These are phyloP conservation scores for Penicillium cinerascens DNA, from an alignment of 495 filamentous ascomycete genomes.

Conservation along the genomic window DNA sequence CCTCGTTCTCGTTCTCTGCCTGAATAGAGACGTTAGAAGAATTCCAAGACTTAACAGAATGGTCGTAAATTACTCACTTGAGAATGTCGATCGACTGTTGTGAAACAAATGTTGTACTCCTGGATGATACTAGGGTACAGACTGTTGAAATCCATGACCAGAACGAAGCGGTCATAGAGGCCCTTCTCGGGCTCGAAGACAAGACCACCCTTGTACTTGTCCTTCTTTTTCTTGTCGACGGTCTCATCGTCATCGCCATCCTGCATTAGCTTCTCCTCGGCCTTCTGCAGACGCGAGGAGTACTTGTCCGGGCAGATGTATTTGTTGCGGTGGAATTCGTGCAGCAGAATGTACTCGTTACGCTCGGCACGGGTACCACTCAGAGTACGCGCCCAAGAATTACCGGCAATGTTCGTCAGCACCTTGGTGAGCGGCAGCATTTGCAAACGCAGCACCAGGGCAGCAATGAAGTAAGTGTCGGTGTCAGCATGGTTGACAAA, in stretches of 20 bases:
- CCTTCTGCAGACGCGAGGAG: slow-evolving; percentile 65
- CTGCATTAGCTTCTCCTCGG: slow-evolving; percentile 59
- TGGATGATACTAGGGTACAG: slow-evolving; percentile 98
- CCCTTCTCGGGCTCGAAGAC: slow-evolving; percentile 98
- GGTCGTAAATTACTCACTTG: slow-evolving; percentile 43
- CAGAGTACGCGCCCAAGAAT: slow-evolving; percentile 95
- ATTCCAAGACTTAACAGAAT: background rate
- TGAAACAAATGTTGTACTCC: slow-evolving; percentile 99
- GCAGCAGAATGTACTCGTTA: slow-evolving; percentile 98
- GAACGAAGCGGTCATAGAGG: slow-evolving; percentile 91
- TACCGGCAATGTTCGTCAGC: slow-evolving; percentile 92
- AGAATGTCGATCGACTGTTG: slow-evolving; percentile 77
- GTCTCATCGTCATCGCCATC: slow-evolving; percentile 67
- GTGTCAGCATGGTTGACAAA: slow-evolving; percentile 89
- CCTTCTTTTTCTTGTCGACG: slow-evolving; percentile 94
- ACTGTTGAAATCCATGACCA: slow-evolving; percentile 99
- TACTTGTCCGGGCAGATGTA: slow-evolving; percentile 96
- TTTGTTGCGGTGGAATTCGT: slow-evolving; percentile 93
- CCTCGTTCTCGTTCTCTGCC: slow-evolving; percentile 71
- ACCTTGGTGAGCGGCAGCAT: slow-evolving; percentile 93
- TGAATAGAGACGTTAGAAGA: slow-evolving; percentile 28
- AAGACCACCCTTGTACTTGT: slow-evolving; percentile 97
- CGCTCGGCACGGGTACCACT: slow-evolving; percentile 94
- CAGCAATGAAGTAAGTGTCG: slow-evolving; percentile 94
- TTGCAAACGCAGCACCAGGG: slow-evolving; percentile 80